Conservation (phyloP, 805 yeast species). For the Kurtzmaniella cleridarum region DNA sequence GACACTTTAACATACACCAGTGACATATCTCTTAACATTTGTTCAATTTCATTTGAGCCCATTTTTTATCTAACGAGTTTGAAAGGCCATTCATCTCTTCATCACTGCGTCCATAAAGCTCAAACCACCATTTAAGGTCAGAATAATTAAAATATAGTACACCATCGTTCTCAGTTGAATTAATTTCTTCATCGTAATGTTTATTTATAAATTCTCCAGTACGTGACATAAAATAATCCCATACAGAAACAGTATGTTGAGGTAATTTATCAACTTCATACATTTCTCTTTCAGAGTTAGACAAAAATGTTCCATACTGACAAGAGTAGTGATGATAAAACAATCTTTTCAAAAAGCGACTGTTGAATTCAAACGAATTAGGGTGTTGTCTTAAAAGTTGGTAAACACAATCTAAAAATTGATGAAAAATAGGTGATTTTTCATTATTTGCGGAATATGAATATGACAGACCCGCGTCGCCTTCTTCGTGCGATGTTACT, state of each 20-base stretch:
- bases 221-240: conserved; percentile 90
- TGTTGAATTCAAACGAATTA: conserved; percentile 75
- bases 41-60: conserved; percentile 30
- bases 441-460: conserved; percentile 35
- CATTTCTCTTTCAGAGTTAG: conserved; percentile 64
- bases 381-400: conserved; percentile 75
- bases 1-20: neutral
- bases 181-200: conserved; percentile 23
- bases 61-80: conserved; percentile 34
- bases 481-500: conserved; percentile 13
- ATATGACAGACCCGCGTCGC: conserved; percentile 20
- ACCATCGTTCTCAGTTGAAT: conserved; percentile 24
- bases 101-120: conserved; percentile 70
- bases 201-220: conserved; percentile 61
- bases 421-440: conserved; percentile 86
- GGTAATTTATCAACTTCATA: conserved; percentile 30
- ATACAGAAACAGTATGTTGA: conserved; percentile 65
- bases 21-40: neutral
- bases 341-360: conserved; percentile 76
- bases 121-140: conserved; percentile 84
- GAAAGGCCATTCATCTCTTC: conserved; percentile 44
- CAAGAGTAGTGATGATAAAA: conserved; percentile 88
- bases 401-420: conserved; percentile 83
- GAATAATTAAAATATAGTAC: conserved; percentile 57
- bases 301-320: conserved; percentile 88